These are phyloP conservation scores for Penicillium silybi DNA, from an alignment of 495 filamentous ascomycete species.

Conservation along the genomic window DNA sequence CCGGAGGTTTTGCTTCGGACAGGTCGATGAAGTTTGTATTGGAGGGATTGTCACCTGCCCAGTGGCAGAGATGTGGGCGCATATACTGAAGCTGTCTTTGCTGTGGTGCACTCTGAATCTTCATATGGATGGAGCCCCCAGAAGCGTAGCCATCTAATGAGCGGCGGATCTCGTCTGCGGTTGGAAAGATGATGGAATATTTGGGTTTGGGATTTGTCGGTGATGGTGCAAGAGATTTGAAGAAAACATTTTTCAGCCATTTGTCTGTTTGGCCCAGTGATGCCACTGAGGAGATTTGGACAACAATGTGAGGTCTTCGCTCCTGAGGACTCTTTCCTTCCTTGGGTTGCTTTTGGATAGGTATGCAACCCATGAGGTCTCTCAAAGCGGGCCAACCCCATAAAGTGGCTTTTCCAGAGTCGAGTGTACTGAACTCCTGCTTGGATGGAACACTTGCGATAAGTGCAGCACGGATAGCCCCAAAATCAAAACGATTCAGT, in stretches of 20 bases:
- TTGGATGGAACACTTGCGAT: conserved; percentile 73
- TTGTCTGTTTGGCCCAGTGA: conserved; percentile 68
- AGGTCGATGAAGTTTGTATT: conserved; percentile 10
- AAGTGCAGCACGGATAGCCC: conserved; percentile 63
- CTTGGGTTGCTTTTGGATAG: conserved; percentile 2
- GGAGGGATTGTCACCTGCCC: conserved; percentile 48
- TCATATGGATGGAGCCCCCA: conserved; percentile 80
- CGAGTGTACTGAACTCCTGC: conserved; percentile 38
- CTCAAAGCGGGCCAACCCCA: conserved; percentile 76
- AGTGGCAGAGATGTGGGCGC: conserved; percentile 65
- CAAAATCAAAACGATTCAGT: conserved; percentile 66
- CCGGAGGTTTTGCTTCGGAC: conserved; percentile 3
- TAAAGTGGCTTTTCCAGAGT: conserved; percentile 42
- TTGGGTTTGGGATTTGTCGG: conserved; percentile 25
- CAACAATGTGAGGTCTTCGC: conserved; percentile 54
- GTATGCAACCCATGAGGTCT: conserved; percentile 54
- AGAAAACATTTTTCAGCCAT: conserved; percentile 70
- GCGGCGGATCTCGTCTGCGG: conserved; percentile 69
- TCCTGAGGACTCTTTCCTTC: not conserved
- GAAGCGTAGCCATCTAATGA: conserved; percentile 76
- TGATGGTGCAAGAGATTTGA: conserved; percentile 46
- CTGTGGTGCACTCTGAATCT: conserved; percentile 63
- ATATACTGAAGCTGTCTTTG: conserved; percentile 73
- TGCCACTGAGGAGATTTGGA: conserved; percentile 81
- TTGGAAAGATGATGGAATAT: conserved; percentile 73